Evolutionary conservation across 148 eudicot genomes (phyloP).

Genomic region (Dysphania ambrosioides): DNA sequence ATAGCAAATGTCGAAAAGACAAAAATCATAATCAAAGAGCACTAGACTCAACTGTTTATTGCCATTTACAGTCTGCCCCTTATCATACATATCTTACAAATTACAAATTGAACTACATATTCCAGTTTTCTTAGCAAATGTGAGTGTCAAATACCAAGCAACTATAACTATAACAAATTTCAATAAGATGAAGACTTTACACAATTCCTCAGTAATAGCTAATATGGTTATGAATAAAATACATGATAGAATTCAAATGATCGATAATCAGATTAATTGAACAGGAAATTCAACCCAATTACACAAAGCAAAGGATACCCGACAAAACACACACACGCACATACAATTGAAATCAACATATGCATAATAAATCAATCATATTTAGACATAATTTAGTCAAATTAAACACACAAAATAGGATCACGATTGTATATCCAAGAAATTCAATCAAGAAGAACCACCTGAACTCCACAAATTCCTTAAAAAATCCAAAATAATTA

Average conservation of each 20-base stretch:
- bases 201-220: background rate
- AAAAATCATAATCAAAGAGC: too few species aligned
- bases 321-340: too few species aligned
- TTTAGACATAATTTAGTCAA: background rate
- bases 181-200: background rate
- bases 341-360: background rate
- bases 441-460: background rate
- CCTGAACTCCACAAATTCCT: background rate
- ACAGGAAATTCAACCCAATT: background rate
- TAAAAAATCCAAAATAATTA: too few species aligned
- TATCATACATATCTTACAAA: background rate
- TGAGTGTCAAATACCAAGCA: too few species aligned
- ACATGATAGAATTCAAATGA: background rate
- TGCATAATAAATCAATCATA: background rate
- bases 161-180: background rate
- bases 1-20: too few species aligned
- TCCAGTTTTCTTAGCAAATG: too few species aligned
- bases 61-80: constrained; percentile 17
- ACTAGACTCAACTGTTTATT: too few species aligned
- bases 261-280: background rate
- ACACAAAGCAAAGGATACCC: background rate
- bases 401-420: background rate
- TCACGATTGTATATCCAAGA: background rate
- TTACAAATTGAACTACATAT: background rate
- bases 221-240: background rate